A percentile compares a stretch with the other conserved stretches of the same genome.
Evolutionary conservation across 1,139 yeast genomes (phyloP).

Genomic region (Geotrichum candidum): DNA sequence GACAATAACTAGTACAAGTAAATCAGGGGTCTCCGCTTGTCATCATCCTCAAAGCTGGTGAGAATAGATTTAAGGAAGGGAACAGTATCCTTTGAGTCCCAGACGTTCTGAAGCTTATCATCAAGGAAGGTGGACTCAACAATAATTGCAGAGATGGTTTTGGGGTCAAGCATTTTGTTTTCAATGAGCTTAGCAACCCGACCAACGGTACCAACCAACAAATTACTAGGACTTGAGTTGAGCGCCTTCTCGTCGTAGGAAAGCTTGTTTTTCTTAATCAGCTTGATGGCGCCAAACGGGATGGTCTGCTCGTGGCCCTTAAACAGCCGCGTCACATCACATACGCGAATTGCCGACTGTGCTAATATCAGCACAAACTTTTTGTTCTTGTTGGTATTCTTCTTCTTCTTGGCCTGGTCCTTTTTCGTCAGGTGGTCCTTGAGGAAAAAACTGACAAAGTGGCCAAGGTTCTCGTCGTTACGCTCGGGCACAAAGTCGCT

Average conservation of each 20-base stretch:
- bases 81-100: conserved; percentile 45
- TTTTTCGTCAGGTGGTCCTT: neutral
- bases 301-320: conserved; percentile 30
- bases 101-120: conserved; percentile 53
- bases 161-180: conserved; percentile 35
- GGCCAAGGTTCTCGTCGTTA: conserved; percentile 41
- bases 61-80: conserved; percentile 23
- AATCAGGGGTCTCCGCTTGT: conserved; percentile 9
- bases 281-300: conserved; percentile 48
- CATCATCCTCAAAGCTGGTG: conserved; percentile 5
- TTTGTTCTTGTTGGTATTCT: conserved; percentile 30
- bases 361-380: conserved; percentile 49
- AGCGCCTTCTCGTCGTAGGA: conserved; percentile 52
- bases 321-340: conserved; percentile 56
- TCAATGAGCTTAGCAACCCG: conserved; percentile 47
- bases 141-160: conserved; percentile 40
- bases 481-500: conserved; percentile 46
- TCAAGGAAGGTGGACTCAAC: conserved; percentile 62
- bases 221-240: conserved; percentile 44
- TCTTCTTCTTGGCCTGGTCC: conserved; percentile 2
- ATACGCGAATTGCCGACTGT: conserved; percentile 66
- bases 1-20: conserved; percentile 24
- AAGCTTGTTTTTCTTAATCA: conserved; percentile 62
- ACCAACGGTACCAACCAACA: conserved; percentile 65
- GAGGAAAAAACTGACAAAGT: neutral